These are phyloP conservation scores for Coniochaeta sp. DNA, from an alignment of 2,329 filamentous ascomycete species.

Conservation along the genomic window DNA sequence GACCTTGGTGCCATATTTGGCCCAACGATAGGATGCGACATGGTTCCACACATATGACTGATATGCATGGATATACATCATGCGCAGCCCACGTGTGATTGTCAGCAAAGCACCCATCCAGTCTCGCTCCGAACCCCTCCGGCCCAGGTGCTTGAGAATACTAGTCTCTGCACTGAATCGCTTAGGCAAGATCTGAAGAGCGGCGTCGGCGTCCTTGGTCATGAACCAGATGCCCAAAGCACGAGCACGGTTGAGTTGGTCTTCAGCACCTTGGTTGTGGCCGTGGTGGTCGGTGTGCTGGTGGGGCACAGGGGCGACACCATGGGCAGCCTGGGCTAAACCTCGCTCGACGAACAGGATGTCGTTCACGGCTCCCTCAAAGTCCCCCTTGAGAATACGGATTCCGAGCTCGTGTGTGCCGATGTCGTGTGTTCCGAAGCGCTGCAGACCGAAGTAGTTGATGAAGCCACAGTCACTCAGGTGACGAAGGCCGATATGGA, in stretches of 20 bases:
- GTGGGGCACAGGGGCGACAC: not conserved
- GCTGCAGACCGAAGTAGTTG: constrained; percentile 97
- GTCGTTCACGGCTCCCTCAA: constrained; percentile 69
- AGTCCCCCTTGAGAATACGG: constrained; percentile 75
- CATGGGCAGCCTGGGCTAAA: constrained; percentile 36
- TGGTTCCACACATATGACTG: constrained; percentile 94
- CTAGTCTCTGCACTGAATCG: constrained; percentile 75
- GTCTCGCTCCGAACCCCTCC: constrained; percentile 50
- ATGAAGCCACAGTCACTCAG: constrained; percentile 76
- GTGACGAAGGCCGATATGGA: constrained; percentile 55
- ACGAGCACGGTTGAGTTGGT: constrained; percentile 72
- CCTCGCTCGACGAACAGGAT: constrained; percentile 68
- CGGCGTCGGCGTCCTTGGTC: constrained; percentile 49
- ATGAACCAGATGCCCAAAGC: constrained; percentile 70
- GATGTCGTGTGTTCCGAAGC: constrained; percentile 82
- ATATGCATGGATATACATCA: constrained; percentile 97
- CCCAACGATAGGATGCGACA: constrained; percentile 74
- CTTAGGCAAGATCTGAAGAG: constrained; percentile 63
- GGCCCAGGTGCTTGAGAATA: constrained; percentile 70
- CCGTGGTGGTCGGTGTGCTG: constrained; percentile 26
- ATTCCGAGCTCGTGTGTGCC: constrained; percentile 82
- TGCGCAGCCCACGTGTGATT: constrained; percentile 74
- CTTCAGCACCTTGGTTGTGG: constrained; percentile 40
- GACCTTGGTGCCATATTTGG: constrained; percentile 63
- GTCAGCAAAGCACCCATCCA: constrained; percentile 73